phyloP scores from a whole-genome alignment of 495 filamentous ascomycete genomes.

The Xeromyces bisporus region DNA sequence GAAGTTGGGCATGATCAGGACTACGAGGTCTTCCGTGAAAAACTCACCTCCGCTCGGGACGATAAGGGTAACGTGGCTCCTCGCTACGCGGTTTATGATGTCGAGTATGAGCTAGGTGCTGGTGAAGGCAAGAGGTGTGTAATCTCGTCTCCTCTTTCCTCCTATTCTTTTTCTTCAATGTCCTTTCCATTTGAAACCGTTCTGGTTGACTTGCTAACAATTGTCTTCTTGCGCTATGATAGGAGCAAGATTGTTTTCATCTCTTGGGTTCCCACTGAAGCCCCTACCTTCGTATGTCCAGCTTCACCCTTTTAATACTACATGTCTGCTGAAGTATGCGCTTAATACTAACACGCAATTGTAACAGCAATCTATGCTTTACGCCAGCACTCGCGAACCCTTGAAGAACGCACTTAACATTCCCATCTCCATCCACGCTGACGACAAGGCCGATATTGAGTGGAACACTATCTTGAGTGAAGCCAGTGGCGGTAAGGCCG shows the following conservation, averaged over 20 bases:
- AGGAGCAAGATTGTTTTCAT: constrained; percentile 97
- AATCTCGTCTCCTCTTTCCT: background rate
- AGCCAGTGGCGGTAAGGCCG: constrained; percentile 58
- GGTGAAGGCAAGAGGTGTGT: constrained; percentile 74
- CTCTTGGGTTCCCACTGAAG: constrained; percentile 77
- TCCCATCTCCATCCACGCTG: constrained; percentile 74
- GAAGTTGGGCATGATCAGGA: constrained; percentile 48
- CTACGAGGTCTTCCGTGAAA: constrained; percentile 65
- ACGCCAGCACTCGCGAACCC: constrained; percentile 86
- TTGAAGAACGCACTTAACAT: constrained; percentile 77
- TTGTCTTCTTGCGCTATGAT: constrained; percentile 6
- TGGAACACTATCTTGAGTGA: constrained; percentile 59
- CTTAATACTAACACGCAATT: too few relatives aligned
- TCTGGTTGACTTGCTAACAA: constrained; percentile 2
- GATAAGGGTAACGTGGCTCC: constrained; percentile 50
- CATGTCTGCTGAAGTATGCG: too few relatives aligned
- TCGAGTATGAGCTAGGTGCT: constrained; percentile 61
- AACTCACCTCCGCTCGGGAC: constrained; percentile 51
- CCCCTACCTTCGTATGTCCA: constrained; percentile 57
- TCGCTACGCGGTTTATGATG: constrained; percentile 87
- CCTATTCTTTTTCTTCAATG: too few relatives aligned
- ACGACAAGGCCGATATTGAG: constrained; percentile 80
- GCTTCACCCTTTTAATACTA: too few relatives aligned
- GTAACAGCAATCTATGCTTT: constrained; percentile 65
- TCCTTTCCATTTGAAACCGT: background rate